Conservation (phyloP, 768 basidiomycete genomes). For the Psilocybe subaeruginosa region DNA sequence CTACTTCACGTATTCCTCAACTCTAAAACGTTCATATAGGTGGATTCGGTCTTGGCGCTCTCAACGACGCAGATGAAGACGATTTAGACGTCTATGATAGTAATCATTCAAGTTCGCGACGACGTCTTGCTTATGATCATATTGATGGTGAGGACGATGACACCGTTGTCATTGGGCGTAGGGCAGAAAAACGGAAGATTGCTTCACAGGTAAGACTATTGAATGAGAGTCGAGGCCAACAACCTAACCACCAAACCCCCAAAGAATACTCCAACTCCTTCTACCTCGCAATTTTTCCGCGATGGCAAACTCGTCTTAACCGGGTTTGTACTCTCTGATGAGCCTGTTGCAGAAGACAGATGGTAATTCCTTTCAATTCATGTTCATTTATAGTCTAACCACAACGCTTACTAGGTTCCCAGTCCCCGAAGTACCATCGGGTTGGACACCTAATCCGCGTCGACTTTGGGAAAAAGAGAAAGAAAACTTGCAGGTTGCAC, state of each 20-base stretch:
- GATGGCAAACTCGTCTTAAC: slow-evolving; percentile 75
- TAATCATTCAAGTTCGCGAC: slow-evolving; percentile 35
- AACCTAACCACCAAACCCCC: neutral
- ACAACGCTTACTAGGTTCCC: slow-evolving; percentile 63
- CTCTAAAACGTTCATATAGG: slow-evolving; percentile 39
- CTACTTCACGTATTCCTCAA: neutral
- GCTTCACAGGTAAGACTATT: slow-evolving; percentile 30
- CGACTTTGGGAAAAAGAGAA: slow-evolving; percentile 67
- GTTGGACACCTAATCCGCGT: slow-evolving; percentile 85
- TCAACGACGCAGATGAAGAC: slow-evolving; percentile 95
- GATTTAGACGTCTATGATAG: slow-evolving; percentile 85
- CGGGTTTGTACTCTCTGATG: slow-evolving; percentile 75
- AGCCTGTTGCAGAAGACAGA: slow-evolving; percentile 69
- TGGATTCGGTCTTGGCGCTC: slow-evolving; percentile 86
- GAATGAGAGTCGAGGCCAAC: neutral
- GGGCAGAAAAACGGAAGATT: slow-evolving; percentile 21
- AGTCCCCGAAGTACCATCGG: slow-evolving; percentile 77
- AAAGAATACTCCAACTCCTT: slow-evolving; percentile 11
- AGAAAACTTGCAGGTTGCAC: slow-evolving; percentile 40
- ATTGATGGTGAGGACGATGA: slow-evolving; percentile 68
- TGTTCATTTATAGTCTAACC: neutral
- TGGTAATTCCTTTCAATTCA: slow-evolving; percentile 48
- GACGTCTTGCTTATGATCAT: slow-evolving; percentile 67
- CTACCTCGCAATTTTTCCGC: slow-evolving; percentile 51
- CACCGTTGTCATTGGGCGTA: slow-evolving; percentile 45